phyloP scores from a whole-genome alignment of 306 rosid genomes.

The Cercis canadensis region DNA sequence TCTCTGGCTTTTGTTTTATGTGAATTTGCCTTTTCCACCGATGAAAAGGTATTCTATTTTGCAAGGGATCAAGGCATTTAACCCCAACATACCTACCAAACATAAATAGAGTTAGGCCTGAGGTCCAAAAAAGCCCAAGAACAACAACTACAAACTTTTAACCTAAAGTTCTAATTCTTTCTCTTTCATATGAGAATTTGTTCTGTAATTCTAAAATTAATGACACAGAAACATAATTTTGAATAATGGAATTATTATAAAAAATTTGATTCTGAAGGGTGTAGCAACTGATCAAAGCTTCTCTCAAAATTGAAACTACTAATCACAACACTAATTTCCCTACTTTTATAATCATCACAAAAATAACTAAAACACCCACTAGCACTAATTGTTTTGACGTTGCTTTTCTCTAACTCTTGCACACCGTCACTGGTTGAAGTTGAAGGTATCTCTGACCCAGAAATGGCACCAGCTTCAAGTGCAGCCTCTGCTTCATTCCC shows the following conservation, averaged over 20 bases:
- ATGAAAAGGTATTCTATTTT: not conserved
- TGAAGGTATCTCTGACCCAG: constrained; percentile 51
- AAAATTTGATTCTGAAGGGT: constrained; percentile 42
- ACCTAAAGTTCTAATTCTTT: not conserved
- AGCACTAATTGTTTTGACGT: constrained; percentile 38
- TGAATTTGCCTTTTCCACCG: constrained; percentile 8
- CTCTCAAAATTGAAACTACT: constrained; percentile 46
- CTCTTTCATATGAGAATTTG: not conserved
- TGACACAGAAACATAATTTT: not conserved
- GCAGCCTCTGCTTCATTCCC: constrained; percentile 29
- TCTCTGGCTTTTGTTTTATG: not conserved
- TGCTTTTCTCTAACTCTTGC: constrained; percentile 38
- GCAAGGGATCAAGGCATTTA: not conserved
- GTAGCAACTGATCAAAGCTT: constrained; percentile 38
- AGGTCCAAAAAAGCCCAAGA: constrained; percentile 19
- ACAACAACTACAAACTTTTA: constrained; percentile 18
- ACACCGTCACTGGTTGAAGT: constrained; percentile 33
- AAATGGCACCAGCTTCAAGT: constrained; percentile 24
- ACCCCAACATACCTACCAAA: constrained; percentile 38
- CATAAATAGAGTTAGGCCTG: constrained; percentile 36
- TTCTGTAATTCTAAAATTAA: not conserved
- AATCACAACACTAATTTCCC: constrained; percentile 46
- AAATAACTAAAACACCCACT: constrained; percentile 34
- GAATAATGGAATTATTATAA: constrained; percentile 35
- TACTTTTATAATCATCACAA: constrained; percentile 29